These are phyloP conservation scores for Kwoniella europaea DNA, from an alignment of 768 basidiomycete genomes.

Conservation along the genomic window DNA sequence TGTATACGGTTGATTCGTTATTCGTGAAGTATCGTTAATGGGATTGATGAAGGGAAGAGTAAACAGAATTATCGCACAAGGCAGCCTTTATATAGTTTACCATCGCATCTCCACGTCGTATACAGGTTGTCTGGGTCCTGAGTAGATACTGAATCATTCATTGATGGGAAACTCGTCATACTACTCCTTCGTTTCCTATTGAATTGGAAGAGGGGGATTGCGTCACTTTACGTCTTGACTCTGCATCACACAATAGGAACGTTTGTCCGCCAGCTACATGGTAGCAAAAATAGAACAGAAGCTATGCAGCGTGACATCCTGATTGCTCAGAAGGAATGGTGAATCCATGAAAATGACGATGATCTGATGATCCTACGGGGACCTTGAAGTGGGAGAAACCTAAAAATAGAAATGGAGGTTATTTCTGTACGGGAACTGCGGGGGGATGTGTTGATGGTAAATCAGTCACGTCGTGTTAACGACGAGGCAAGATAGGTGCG, in stretches of 20 bases:
- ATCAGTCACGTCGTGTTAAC: not conserved
- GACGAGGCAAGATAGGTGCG: too few species aligned
- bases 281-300: not conserved
- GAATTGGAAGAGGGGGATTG: not conserved
- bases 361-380: not conserved
- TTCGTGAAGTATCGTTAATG: constrained; percentile 7
- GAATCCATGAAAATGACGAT: not conserved
- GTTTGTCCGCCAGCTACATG: not conserved
- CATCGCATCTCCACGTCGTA: too few species aligned
- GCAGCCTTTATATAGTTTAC: too few species aligned
- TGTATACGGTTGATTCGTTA: constrained; percentile 1
- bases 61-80: not conserved
- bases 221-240: not conserved
- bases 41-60: not conserved
- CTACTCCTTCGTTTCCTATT: not conserved
- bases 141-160: not conserved
- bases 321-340: not conserved
- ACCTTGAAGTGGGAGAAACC: not conserved
- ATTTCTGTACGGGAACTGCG: not conserved
- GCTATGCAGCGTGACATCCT: not conserved
- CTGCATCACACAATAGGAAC: not conserved
- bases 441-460: not conserved
- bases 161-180: constrained; percentile 8
- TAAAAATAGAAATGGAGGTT: constrained; percentile 4
- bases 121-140: too few species aligned